phyloP scores from a whole-genome alignment of 2,329 filamentous ascomycete species.

The Graphiopsis chlorocephala region DNA sequence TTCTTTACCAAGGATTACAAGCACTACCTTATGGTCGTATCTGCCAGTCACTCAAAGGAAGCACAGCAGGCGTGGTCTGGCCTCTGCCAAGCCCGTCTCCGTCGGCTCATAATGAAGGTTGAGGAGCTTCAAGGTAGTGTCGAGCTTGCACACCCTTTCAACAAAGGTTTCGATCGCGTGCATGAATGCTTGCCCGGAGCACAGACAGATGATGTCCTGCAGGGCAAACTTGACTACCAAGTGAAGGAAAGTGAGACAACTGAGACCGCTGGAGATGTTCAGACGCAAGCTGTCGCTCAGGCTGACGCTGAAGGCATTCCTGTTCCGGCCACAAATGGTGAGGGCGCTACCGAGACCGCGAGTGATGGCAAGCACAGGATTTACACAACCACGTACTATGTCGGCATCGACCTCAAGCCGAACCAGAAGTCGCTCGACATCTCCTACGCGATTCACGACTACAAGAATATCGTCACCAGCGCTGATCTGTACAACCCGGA shows the following conservation, averaged over 20 bases:
- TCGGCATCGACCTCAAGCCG: slow-evolving; percentile 77
- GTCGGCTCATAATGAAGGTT: slow-evolving; percentile 77
- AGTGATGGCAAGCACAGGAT: slow-evolving; percentile 52
- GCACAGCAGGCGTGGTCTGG: slow-evolving; percentile 85
- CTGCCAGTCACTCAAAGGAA: slow-evolving; percentile 78
- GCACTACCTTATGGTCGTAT: slow-evolving; percentile 88
- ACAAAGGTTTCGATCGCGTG: slow-evolving; percentile 83
- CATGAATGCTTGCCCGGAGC: slow-evolving; percentile 66
- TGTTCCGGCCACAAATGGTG: slow-evolving; percentile 33
- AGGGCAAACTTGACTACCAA: slow-evolving; percentile 62
- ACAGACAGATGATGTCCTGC: slow-evolving; percentile 60
- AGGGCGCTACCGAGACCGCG: slow-evolving; percentile 34
- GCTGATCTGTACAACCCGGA: slow-evolving; percentile 74
- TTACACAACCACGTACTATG: slow-evolving; percentile 91
- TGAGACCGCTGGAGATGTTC: slow-evolving; percentile 51
- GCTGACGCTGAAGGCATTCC: slow-evolving; percentile 41
- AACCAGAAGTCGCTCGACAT: slow-evolving; percentile 71
- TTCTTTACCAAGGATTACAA: slow-evolving; percentile 95
- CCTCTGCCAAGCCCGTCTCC: slow-evolving; percentile 88
- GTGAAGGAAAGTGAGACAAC: slow-evolving; percentile 54
- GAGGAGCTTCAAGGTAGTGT: slow-evolving; percentile 74
- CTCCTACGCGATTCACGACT: slow-evolving; percentile 78
- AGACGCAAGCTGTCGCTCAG: slow-evolving; percentile 48
- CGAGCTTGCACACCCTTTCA: slow-evolving; percentile 82
- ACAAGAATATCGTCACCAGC: slow-evolving; percentile 74